phyloP scores from a whole-genome alignment of 345 rosid species.

The Noccaea bulbosa region DNA sequence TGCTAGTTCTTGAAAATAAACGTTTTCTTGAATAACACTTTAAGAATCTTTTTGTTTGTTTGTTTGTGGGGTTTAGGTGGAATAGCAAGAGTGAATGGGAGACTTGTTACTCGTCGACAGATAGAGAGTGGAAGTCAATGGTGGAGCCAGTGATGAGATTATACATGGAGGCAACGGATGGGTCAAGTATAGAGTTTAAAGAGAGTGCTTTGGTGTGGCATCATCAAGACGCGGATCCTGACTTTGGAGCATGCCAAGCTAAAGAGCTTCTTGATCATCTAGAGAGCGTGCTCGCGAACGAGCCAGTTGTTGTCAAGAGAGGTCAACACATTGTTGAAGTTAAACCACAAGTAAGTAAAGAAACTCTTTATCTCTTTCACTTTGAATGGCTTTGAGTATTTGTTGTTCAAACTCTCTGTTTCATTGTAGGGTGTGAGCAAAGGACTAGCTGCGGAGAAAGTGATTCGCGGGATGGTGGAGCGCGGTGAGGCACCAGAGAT shows the following conservation, averaged over 20 bases:
- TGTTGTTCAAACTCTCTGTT: not conserved
- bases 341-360: conserved; percentile 55
- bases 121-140: conserved; percentile 53
- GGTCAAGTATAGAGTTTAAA: conserved; percentile 60
- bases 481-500: conserved; percentile 64
- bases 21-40: not conserved
- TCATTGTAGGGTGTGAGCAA: conserved; percentile 67
- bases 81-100: conserved; percentile 52
- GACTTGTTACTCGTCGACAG: conserved; percentile 44
- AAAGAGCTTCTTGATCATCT: conserved; percentile 65
- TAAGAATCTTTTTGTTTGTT: not conserved
- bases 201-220: conserved; percentile 73
- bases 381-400: not conserved
- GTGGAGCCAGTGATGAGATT: conserved; percentile 57
- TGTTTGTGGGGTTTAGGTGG: conserved; percentile 48
- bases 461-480: conserved; percentile 54
- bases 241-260: conserved; percentile 63
- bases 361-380: not conserved
- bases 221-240: conserved; percentile 63
- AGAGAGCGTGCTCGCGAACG: conserved; percentile 60
- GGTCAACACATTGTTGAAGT: conserved; percentile 66
- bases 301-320: conserved; percentile 59
- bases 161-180: conserved; percentile 64
- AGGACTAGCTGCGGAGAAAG: conserved; percentile 72
- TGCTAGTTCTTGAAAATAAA: not conserved